Conservation (phyloP, 176 grass and related monocot genomes). For the Zizania latifolia region DNA sequence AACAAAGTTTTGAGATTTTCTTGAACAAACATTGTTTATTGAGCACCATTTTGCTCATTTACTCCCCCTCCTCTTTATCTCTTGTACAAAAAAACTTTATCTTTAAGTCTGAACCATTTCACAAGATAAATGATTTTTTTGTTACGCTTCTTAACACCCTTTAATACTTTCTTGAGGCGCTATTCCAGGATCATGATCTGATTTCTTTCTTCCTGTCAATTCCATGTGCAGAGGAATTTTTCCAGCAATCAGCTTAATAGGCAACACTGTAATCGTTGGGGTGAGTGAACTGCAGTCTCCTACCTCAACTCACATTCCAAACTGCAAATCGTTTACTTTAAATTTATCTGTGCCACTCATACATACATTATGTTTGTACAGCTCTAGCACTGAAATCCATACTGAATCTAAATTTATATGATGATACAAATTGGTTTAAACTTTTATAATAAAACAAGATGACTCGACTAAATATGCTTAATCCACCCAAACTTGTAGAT, state of each 20-base stretch:
- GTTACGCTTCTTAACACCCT: not conserved
- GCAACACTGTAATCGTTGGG: constrained; percentile 40
- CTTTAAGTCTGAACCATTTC: not conserved
- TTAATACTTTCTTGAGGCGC: not conserved
- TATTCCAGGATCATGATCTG: not conserved
- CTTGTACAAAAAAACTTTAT: not conserved
- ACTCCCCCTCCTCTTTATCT: not conserved
- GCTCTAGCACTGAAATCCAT: too few species aligned
- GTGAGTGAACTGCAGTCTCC: constrained; percentile 33
- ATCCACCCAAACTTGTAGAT: too few species aligned
- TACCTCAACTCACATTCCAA: not conserved
- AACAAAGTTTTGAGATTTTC: too few species aligned
- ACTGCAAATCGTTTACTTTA: not conserved
- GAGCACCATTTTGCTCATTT: not conserved
- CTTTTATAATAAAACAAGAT: too few species aligned
- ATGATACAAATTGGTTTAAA: too few species aligned
- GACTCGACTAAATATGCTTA: too few species aligned
- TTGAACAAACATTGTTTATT: not conserved
- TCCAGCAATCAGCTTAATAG: constrained; percentile 54
- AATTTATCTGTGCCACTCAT: not conserved
- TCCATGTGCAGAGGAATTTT: constrained; percentile 46
- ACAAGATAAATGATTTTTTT: not conserved
- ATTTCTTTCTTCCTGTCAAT: not conserved
- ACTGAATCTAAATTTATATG: too few species aligned
- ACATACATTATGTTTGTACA: too few species aligned